Evolutionary conservation across 2,329 filamentous ascomycete species (phyloP), one percentile per base, ranked within the genome.

Genomic region (Aspergillus latus): DNA sequence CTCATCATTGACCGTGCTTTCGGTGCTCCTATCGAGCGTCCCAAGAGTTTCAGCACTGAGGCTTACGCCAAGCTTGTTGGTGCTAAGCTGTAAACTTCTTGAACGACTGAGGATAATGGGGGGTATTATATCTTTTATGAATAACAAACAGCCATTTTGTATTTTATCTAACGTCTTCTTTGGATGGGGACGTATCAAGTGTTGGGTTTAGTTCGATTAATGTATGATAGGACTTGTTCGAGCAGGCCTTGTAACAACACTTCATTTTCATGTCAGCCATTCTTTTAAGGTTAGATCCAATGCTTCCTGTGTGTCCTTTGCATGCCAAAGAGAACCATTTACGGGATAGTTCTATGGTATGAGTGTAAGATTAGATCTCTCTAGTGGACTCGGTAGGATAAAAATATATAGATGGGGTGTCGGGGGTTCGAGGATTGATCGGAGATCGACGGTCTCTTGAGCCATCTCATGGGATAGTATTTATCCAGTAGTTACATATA

Each of bases 1-100:
- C 86, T 99, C 76, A 99, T 99, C 85, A 97, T 99, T 74, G 94
- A 99, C 86, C 93, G 94, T 76, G 94, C 93, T 68, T 85, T 97
- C 66, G 94, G 94, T 75, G 90, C 92, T 68, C 94, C 94, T 68
- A 99, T 99, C 72, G 94, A 99, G 88, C 85, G 94, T 76, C 94
- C 94, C 79, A 99, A 99, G 89, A 93, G 88, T 62, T 99, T 97
- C 89, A 95, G 90, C 76, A 99, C 94, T 59, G 91, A 92, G 74
- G 93, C 93, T 76, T 97, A 92, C 84, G 87, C 90, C 78, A 93
- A 97, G 86, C 87, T 97, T 68, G 87, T 89, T 65, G 86, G 86
- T 76, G 92, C 92, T 73, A 92, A 92, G 82, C 83, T 96, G 80
- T 97, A 91, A 89, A 75, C 65, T 59, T 52, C 62, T 61, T 49